Percentiles rank a stretch among this genome's conserved stretches.
Evolutionary conservation across 73 alveolate species (phyloP).

Genomic region (Paramecium bursaria): DNA sequence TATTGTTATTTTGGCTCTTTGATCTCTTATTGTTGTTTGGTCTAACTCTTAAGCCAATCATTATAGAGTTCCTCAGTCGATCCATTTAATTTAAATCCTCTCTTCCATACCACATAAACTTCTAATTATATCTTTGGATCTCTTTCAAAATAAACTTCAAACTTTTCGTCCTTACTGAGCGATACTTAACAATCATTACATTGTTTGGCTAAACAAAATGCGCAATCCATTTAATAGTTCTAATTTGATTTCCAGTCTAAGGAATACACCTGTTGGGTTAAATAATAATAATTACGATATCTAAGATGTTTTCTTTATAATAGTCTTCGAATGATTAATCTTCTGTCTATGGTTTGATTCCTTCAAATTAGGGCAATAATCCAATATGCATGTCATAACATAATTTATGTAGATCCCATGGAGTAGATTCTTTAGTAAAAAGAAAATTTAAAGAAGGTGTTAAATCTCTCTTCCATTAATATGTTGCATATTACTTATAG

Average conservation of each 20-base stretch:
- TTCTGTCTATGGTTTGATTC: too few species aligned
- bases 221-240: slow-evolving; percentile 34
- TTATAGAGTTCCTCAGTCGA: neutral
- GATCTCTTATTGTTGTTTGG: neutral
- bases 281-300: too few species aligned
- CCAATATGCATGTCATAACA: slow-evolving; percentile 38
- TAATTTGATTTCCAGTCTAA: slow-evolving; percentile 58
- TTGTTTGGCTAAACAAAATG: slow-evolving; percentile 3
- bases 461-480: slow-evolving; percentile 41
- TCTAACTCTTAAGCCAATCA: slow-evolving; percentile 13
- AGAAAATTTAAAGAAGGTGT: slow-evolving; percentile 24
- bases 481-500: slow-evolving; percentile 5
- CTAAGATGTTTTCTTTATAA: slow-evolving; percentile 15
- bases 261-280: slow-evolving; percentile 26
- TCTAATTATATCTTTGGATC: slow-evolving; percentile 35
- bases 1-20: neutral
- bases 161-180: neutral
- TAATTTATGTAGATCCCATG: slow-evolving; percentile 28
- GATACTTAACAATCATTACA: slow-evolving; percentile 38
- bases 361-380: neutral
- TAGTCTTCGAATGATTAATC: neutral
- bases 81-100: neutral
- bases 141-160: neutral
- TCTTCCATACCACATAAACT: slow-evolving; percentile 51
- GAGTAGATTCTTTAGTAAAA: slow-evolving; percentile 4